Base-by-base conservation (phyloP, 2,329 filamentous ascomycete genomes). In the Coleophoma eucalyptorum region DNA sequence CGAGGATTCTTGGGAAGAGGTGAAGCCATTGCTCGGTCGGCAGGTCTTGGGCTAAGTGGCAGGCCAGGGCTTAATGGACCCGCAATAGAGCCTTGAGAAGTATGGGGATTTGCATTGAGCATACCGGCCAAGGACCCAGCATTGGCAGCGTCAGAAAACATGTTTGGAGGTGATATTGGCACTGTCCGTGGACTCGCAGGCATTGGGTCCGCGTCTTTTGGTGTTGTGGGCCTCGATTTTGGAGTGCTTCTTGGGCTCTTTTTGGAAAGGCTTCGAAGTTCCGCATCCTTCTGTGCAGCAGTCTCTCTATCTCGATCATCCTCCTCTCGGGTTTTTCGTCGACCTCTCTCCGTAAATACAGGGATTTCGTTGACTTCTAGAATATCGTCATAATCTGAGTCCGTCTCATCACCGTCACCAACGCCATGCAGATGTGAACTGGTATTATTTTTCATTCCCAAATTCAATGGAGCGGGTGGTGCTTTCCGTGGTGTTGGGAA, bases 271-370 rank as follows among this genome's bases (percentile, higher is more conserved):
- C 87, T 91, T 52, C 86, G 79, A 26, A 79, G 76, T 62, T 90
- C 86, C 12, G 86, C 81, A 60, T 91, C 84, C 62, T 83, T 78
- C 43, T 80, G 66, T 1, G 80, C 82, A n/a, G 84, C 67, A 13
- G 83, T 75, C 64, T 93, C 89, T 44, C 92, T 83, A 49, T 90
- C 81, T 49, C 79, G 78, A 58, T 97, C 90, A 62, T 97, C 92
- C 55, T 96, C 90, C 66, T 93, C 90, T 48, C 92, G 81, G 3
- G 91, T 96, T 67, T 87, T 90, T 59, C 90, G 79, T 52, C 91
- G 81, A 8, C 91, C 93, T 55, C 92, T 80, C 48, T 83, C 73
- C 11, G 56, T 71, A 34, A 78, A 70, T 5, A 70, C 66, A 0
- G 78, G 73, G 46, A 85, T 73, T 55, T 87, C 84, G 42, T 86